phyloP scores from a whole-genome alignment of 306 rosid genomes.

The Vicia faba region DNA sequence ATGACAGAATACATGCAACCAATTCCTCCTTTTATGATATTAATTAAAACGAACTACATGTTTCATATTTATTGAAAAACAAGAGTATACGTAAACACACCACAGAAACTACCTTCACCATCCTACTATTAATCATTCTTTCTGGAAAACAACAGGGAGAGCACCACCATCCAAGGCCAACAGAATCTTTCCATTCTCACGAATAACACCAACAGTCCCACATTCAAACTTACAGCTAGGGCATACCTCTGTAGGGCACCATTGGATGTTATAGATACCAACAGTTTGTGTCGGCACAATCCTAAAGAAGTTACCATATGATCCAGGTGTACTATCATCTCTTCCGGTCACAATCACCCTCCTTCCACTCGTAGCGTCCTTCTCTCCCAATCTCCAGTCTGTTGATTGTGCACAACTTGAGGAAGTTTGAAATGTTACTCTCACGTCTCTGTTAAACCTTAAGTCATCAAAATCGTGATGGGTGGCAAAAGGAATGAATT shows the following conservation, averaged over 20 bases:
- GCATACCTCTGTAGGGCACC: slow-evolving; percentile 67
- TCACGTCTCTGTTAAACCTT: slow-evolving; percentile 38
- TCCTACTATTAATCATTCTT: not conserved
- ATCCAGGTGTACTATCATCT: not conserved
- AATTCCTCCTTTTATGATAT: too few species aligned
- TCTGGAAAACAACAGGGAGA: slow-evolving; percentile 34
- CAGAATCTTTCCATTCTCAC: too few species aligned
- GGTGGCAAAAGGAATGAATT: slow-evolving; percentile 41
- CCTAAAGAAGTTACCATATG: slow-evolving; percentile 41
- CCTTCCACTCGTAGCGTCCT: not conserved
- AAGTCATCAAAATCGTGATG: slow-evolving; percentile 10
- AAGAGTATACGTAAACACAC: not conserved
- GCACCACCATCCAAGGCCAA: too few species aligned
- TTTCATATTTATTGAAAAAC: not conserved
- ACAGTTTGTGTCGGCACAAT: slow-evolving; percentile 2
- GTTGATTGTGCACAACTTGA: slow-evolving; percentile 36
- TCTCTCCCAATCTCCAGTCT: slow-evolving; percentile 45
- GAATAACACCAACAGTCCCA: slow-evolving; percentile 44
- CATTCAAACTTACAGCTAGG: slow-evolving; percentile 46
- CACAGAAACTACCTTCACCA: not conserved
- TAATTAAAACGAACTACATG: not conserved
- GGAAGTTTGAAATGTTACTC: slow-evolving; percentile 31
- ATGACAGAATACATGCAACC: not conserved
- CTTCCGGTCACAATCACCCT: slow-evolving; percentile 44
- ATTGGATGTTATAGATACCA: slow-evolving; percentile 40